A percentile compares a stretch with the other conserved stretches of the same genome.
Conservation (phyloP, 2,329 filamentous ascomycete genomes). For the Dryadomyces quercus-mongolicae region DNA sequence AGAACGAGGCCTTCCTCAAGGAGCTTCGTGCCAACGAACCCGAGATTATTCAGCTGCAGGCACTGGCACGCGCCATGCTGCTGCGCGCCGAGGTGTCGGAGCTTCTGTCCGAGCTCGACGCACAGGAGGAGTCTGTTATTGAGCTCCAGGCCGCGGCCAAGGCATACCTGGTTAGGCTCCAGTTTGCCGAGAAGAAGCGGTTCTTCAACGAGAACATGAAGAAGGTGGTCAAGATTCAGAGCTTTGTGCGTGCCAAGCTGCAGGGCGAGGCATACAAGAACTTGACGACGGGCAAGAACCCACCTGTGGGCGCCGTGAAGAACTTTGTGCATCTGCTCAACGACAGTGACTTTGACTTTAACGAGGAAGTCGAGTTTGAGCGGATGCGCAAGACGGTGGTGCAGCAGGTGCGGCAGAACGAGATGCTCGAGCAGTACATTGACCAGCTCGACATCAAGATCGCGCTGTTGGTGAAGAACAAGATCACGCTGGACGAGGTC, state of each 20-base stretch:
- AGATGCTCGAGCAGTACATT: constrained; percentile 94
- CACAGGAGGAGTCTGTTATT: constrained; percentile 64
- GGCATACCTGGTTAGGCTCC: constrained; percentile 59
- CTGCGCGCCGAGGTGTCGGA: constrained; percentile 62
- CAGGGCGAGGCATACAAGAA: constrained; percentile 98
- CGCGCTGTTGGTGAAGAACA: constrained; percentile 95
- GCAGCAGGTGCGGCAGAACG: constrained; percentile 92
- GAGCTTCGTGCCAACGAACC: constrained; percentile 57
- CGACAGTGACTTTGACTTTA: constrained; percentile 97
- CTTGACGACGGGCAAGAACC: constrained; percentile 89
- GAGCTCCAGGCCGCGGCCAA: constrained; percentile 65
- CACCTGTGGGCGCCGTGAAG: constrained; percentile 91
- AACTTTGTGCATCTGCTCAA: constrained; percentile 97
- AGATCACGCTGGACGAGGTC: constrained; percentile 96
- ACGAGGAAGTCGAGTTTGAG: constrained; percentile 96
- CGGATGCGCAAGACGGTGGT: constrained; percentile 90
- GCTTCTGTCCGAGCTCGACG: constrained; percentile 65
- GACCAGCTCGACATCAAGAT: constrained; percentile 99
- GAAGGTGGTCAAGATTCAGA: constrained; percentile 97
- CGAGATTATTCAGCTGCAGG: constrained; percentile 60
- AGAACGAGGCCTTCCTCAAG: constrained; percentile 51
- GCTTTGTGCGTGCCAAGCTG: constrained; percentile 85
- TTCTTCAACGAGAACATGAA: constrained; percentile 97
- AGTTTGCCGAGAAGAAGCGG: constrained; percentile 73
- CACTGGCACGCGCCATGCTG: constrained; percentile 66